Conservation (phyloP, 306 rosid genomes). For the Pachyrhizus erosus region DNA sequence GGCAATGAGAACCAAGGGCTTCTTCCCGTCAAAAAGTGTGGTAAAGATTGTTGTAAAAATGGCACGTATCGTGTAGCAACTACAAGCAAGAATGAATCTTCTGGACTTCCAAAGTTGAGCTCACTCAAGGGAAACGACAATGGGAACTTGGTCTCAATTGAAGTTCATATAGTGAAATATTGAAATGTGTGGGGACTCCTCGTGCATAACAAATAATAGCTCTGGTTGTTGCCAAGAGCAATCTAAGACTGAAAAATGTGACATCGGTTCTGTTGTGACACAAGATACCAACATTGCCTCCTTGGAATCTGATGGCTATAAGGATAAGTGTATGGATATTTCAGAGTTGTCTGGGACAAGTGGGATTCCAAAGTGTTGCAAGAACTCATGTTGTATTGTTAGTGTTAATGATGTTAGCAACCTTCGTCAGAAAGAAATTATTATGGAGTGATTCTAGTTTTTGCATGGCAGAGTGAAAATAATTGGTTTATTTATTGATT, state of each 20-base stretch:
- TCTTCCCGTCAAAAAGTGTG: constrained; percentile 40
- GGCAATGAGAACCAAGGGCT: not conserved
- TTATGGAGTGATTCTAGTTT: constrained; percentile 35
- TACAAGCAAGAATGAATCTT: constrained; percentile 13
- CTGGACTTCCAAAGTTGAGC: not conserved
- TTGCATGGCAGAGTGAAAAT: not conserved
- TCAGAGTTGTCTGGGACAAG: constrained; percentile 14
- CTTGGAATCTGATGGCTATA: not conserved
- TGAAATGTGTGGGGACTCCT: constrained; percentile 23
- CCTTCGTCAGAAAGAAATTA: constrained; percentile 33
- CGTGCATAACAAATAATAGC: constrained; percentile 24
- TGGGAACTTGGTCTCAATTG: not conserved
- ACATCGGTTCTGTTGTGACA: constrained; percentile 3
- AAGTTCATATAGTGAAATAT: constrained; percentile 38
- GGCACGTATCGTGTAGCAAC: constrained; percentile 37
- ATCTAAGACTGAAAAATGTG: not conserved
- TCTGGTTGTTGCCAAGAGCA: constrained; percentile 26
- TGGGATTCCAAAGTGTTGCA: constrained; percentile 35
- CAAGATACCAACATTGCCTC: constrained; percentile 26
- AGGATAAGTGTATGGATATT: constrained; percentile 1
- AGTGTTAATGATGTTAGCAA: not conserved
- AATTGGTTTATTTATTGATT: not conserved
- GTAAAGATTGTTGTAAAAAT: constrained; percentile 50
- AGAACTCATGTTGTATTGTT: constrained; percentile 24
- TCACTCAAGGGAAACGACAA: not conserved